Percentiles rank a stretch among this genome's conserved stretches.
phyloP scores from a whole-genome alignment of 2,329 filamentous ascomycete species.

The Monosporascus sp. region DNA sequence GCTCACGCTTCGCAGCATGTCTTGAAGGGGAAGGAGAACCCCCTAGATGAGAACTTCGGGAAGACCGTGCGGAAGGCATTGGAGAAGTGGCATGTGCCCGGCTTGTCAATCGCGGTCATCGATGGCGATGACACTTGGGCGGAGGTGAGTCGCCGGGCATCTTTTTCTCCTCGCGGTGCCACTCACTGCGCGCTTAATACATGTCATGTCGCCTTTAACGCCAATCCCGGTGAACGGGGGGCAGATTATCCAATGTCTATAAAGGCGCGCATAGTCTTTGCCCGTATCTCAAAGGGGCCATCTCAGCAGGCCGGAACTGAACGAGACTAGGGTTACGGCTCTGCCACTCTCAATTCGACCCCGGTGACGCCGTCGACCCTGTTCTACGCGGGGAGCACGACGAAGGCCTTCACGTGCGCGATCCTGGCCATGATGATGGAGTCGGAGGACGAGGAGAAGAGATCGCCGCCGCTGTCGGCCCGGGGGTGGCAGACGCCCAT shows the following conservation, averaged over 20 bases:
- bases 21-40: slow-evolving; percentile 1
- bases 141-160: slow-evolving; percentile 25
- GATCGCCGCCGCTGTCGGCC: slow-evolving; percentile 11
- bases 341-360: slow-evolving; percentile 30
- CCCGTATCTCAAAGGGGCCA: background rate
- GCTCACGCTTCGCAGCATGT: background rate
- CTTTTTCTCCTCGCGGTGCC: background rate
- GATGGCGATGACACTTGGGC: slow-evolving; percentile 37
- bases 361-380: slow-evolving; percentile 42
- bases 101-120: slow-evolving; percentile 42
- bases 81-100: slow-evolving; percentile 41
- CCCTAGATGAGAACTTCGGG: slow-evolving; percentile 11
- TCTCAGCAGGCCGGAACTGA: background rate
- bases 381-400: slow-evolving; percentile 49
- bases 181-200: too few relatives aligned
- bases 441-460: slow-evolving; percentile 30
- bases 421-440: slow-evolving; percentile 42
- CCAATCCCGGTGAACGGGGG: too few relatives aligned
- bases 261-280: background rate
- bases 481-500: slow-evolving; percentile 43
- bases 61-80: slow-evolving; percentile 15
- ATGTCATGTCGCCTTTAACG: too few relatives aligned
- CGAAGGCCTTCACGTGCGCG: slow-evolving; percentile 50
- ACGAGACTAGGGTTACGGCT: slow-evolving; percentile 36
- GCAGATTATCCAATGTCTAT: too few relatives aligned